Base-by-base conservation (phyloP, 441 rosid genomes). In the Populus tomentosa region DNA sequence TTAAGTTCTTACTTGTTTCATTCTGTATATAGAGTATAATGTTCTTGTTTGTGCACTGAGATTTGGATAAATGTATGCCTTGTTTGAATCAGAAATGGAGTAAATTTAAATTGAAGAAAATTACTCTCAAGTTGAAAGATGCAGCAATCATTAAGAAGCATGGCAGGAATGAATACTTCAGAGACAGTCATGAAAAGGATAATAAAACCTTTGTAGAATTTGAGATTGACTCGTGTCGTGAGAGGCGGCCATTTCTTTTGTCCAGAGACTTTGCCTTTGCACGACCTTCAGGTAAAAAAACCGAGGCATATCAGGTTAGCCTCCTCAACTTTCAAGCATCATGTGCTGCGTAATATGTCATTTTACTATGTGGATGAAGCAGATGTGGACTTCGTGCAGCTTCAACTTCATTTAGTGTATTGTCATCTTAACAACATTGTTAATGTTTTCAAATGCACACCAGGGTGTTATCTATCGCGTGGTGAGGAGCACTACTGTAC, bases 191-290 rank as follows among this genome's bases (percentile, higher is more conserved):
- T 13, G 50, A 30, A 4, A 30, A 71, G 64, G 77, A 68, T 36
- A n/a, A 70, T 6, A 77, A 69, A 63, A 69, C 50, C 16, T 82
- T 86, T 53, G 85, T 81, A 9, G 72, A 67, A 36, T 80, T 86
- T 64, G 53, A 82, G 70, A 53, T 83, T 35, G 84, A 77, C 50
- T 59, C 80, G 5, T 13, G 75, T 66, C 81, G 71, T 24, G 82
- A 64, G 66, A 38, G 0, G 40, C 81, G 70, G 10, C 87, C 85
- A 20, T 87, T 81, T 78, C 73, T 87, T 70, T 75, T 85, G 9
- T 84, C 90, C 3, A 81, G 87, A 78, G 90, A 84, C 75, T 85
- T 84, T 61, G 86, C 86, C 68, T 78, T 76, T 70, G 88, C 84
- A 26, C 74, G 40, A 74, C 85, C 84, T n/a, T 35, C 79, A 1